phyloP scores from a whole-genome alignment of 192 early-diverging fungal genomes.

The Coemansia sp. region DNA sequence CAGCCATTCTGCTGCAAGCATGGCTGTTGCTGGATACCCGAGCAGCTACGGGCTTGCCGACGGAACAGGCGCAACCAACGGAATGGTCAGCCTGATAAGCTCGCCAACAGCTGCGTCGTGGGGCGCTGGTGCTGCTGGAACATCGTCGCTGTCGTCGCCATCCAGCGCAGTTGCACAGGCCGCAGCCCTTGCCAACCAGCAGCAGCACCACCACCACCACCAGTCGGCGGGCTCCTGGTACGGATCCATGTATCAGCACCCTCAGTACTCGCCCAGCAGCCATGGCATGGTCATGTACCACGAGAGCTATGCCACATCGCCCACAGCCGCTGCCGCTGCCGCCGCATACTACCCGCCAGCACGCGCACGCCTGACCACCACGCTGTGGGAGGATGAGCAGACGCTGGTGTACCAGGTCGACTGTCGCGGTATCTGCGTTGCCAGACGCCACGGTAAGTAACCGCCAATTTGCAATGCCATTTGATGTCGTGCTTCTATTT shows the following conservation, averaged over 20 bases:
- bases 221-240: conserved; percentile 47
- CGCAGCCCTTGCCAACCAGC: conserved; percentile 30
- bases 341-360: conserved; percentile 56
- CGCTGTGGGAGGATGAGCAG: conserved; percentile 82
- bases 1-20: conserved; percentile 39
- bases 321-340: conserved; percentile 40
- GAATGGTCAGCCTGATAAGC: conserved; percentile 47
- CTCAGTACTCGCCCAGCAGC: conserved; percentile 47
- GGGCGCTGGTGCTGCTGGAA: conserved; percentile 26
- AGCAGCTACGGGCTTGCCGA: conserved; percentile 55
- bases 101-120: conserved; percentile 47
- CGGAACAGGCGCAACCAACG: conserved; percentile 29
- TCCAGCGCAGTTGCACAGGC: conserved; percentile 33
- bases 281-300: conserved; percentile 56
- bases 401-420: conserved; percentile 81
- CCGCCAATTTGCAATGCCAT: neutral
- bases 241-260: conserved; percentile 45
- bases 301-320: conserved; percentile 47
- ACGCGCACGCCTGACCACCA: conserved; percentile 60
- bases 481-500: neutral
- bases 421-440: conserved; percentile 76
- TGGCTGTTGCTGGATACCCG: conserved; percentile 44
- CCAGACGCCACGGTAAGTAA: conserved; percentile 64
- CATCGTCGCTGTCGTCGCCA: conserved; percentile 44
- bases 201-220: conserved; percentile 26